Conservation (phyloP, 352 stramenopile species). For the Phytophthora capsici region DNA sequence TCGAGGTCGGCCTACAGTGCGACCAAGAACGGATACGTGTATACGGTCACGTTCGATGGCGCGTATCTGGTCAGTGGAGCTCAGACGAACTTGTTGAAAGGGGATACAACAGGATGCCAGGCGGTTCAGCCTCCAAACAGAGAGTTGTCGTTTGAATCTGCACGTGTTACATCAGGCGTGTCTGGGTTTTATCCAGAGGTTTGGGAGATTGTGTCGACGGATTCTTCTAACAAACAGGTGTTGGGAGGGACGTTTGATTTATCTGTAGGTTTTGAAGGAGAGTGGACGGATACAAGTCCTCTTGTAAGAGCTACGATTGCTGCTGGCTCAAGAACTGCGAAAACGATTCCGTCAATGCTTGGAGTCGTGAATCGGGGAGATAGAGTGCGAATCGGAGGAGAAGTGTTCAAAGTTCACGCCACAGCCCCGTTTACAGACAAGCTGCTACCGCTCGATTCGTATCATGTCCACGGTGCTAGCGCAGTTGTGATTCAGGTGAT, state of each 20-base stretch:
- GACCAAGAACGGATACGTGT: slow-evolving; percentile 67
- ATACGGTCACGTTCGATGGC: slow-evolving; percentile 76
- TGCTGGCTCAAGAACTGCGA: slow-evolving; percentile 57
- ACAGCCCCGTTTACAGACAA: slow-evolving; percentile 76
- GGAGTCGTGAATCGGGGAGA: slow-evolving; percentile 77
- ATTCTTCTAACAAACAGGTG: slow-evolving; percentile 35
- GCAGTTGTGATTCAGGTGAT: slow-evolving; percentile 43
- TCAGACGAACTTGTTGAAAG: slow-evolving; percentile 62
- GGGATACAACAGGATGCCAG: slow-evolving; percentile 45
- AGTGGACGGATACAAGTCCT: slow-evolving; percentile 41
- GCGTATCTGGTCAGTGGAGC: slow-evolving; percentile 61
- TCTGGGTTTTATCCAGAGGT: slow-evolving; percentile 66
- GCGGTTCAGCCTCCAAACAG: slow-evolving; percentile 51
- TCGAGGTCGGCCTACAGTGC: slow-evolving; percentile 55
- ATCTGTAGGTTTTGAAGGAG: slow-evolving; percentile 74
- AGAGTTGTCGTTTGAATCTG: slow-evolving; percentile 54
- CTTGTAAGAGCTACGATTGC: slow-evolving; percentile 46
- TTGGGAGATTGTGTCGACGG: slow-evolving; percentile 65
- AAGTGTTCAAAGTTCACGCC: slow-evolving; percentile 70
- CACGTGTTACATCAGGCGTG: slow-evolving; percentile 46
- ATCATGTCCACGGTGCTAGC: slow-evolving; percentile 61
- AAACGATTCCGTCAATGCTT: slow-evolving; percentile 57
- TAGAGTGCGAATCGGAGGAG: slow-evolving; percentile 52
- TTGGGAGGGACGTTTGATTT: slow-evolving; percentile 74
- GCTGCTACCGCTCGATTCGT: slow-evolving; percentile 67